Percentiles rank a stretch among this genome's conserved stretches.
Conservation (phyloP, 106 monocot genomes). For the Chionographis japonica region DNA sequence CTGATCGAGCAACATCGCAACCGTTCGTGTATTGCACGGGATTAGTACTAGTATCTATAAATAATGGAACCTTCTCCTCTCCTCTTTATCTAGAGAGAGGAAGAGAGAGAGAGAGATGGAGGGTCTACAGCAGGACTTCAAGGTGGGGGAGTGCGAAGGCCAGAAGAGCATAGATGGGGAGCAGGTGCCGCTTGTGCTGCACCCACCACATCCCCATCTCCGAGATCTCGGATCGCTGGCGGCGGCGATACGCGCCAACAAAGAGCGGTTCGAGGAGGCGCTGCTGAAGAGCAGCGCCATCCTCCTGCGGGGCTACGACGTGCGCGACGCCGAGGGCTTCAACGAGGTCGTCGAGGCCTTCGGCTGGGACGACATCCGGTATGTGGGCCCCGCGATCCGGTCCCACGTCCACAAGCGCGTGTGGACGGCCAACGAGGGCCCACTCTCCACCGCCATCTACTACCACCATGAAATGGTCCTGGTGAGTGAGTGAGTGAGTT, state of each 20-base stretch:
- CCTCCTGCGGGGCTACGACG: slow-evolving; percentile 35
- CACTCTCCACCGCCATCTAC: slow-evolving; percentile 27
- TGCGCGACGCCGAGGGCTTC: slow-evolving; percentile 28
- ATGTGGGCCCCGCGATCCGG: slow-evolving; percentile 29
- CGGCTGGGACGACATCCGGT: slow-evolving; percentile 30
- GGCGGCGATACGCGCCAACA: slow-evolving; percentile 5
- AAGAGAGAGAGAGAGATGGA: too few relatives aligned
- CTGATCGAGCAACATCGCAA: too few relatives aligned
- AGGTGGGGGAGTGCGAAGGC: slow-evolving; percentile 28
- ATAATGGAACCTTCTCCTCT: too few relatives aligned
- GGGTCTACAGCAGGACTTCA: slow-evolving; percentile 3
- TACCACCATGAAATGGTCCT: slow-evolving; percentile 43
- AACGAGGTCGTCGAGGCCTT: slow-evolving; percentile 26
- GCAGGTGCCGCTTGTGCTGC: slow-evolving; percentile 19
- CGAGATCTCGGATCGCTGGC: slow-evolving; percentile 2
- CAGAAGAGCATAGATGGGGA: slow-evolving; percentile 29
- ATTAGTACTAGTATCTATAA: too few relatives aligned
- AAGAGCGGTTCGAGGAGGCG: slow-evolving; percentile 21
- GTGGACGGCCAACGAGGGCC: slow-evolving; percentile 38
- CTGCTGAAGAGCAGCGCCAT: slow-evolving; percentile 20
- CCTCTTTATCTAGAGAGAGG: too few relatives aligned
- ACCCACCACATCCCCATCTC: background rate
- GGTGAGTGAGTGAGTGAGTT: slow-evolving; percentile 3
- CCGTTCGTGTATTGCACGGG: too few relatives aligned
- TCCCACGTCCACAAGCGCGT: slow-evolving; percentile 24